Percentiles rank a stretch among this genome's conserved stretches.
Evolutionary conservation across 2,329 filamentous ascomycete genomes (phyloP).

Genomic region (Pezicula radicicola): DNA sequence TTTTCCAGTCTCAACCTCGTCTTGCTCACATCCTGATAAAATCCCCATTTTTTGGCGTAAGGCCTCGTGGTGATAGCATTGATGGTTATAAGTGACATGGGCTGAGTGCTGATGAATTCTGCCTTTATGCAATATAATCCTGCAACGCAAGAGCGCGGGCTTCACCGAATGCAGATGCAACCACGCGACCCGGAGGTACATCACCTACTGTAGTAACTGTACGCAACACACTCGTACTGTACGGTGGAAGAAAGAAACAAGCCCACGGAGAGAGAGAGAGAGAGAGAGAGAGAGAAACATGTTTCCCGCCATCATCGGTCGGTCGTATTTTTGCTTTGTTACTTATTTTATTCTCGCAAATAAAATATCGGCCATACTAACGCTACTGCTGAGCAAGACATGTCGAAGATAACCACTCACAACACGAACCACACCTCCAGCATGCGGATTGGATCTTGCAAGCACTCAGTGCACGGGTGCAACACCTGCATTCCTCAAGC

Average conservation of each 20-base stretch:
- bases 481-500: constrained; percentile 12
- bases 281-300: too few species aligned
- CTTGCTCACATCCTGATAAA: not conserved
- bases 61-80: too few species aligned
- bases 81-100: not conserved
- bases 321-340: too few species aligned
- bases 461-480: constrained; percentile 5
- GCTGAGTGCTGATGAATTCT: not conserved
- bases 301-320: too few species aligned
- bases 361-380: too few species aligned
- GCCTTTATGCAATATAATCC: constrained; percentile 13
- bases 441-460: constrained; percentile 15
- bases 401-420: constrained; percentile 19
- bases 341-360: too few species aligned
- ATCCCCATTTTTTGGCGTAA: too few species aligned
- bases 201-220: not conserved
- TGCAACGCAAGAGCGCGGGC: constrained; percentile 8
- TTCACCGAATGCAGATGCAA: constrained; percentile 12
- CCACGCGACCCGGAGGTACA: constrained; percentile 2
- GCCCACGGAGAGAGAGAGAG: too few species aligned
- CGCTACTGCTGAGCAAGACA: constrained; percentile 13
- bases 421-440: constrained; percentile 15
- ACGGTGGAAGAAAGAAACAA: not conserved
- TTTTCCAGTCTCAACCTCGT: not conserved
- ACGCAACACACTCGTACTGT: not conserved